A percentile compares a stretch with the other conserved stretches of the same genome.
These are phyloP conservation scores for Pythium chondricola DNA, from an alignment of 352 stramenopile species.

Conservation along the genomic window DNA sequence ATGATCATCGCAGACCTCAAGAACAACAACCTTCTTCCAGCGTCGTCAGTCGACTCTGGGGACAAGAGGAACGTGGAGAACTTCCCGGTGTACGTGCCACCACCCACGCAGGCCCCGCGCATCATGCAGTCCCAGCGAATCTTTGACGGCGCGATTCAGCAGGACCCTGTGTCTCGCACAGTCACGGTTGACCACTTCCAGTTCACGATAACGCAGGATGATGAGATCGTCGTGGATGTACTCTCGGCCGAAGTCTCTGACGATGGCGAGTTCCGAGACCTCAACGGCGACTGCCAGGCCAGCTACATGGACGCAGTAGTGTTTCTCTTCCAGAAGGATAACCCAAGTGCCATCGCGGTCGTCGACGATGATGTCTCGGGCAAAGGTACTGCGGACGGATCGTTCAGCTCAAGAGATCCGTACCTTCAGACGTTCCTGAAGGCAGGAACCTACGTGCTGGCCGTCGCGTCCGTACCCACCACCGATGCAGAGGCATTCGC, in stretches of 20 bases:
- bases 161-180: too few species aligned
- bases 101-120: constrained; percentile 6
- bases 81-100: constrained; percentile 36
- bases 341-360: constrained; percentile 24
- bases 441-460: constrained; percentile 38
- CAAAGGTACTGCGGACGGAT: constrained; percentile 32
- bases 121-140: constrained; percentile 16
- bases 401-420: constrained; percentile 41
- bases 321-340: constrained; percentile 40
- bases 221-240: constrained; percentile 48
- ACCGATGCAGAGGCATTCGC: constrained; percentile 18
- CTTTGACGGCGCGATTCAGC: constrained; percentile 28
- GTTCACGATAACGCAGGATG: constrained; percentile 35
- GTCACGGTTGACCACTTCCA: constrained; percentile 38
- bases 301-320: constrained; percentile 56
- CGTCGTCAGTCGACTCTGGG: constrained; percentile 27
- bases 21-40: constrained; percentile 18
- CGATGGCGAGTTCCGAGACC: constrained; percentile 36
- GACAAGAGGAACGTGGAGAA: constrained; percentile 31
- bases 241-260: constrained; percentile 57
- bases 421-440: constrained; percentile 45
- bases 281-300: constrained; percentile 59
- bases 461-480: constrained; percentile 28
- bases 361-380: constrained; percentile 28
- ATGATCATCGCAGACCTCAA: constrained; percentile 40